phyloP scores from a whole-genome alignment of 148 eudicot genomes.

The Pharnaceum exiguum region DNA sequence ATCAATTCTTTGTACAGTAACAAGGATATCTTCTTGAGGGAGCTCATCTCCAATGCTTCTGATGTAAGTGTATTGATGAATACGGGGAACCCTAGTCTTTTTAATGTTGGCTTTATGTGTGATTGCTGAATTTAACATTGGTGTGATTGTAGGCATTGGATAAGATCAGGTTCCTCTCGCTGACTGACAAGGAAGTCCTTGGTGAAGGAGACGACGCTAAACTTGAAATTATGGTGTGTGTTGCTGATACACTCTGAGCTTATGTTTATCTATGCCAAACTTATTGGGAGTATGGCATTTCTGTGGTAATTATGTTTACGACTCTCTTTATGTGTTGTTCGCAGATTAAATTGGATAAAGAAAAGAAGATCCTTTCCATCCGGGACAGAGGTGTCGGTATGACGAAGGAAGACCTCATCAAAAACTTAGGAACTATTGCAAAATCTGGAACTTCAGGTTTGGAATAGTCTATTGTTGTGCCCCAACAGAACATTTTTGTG shows the following conservation, averaged over 20 bases:
- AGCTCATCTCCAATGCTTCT: conserved; percentile 96
- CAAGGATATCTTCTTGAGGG: conserved; percentile 95
- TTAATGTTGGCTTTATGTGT: neutral
- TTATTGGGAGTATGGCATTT: no score
- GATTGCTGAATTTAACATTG: neutral
- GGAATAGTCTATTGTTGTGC: neutral
- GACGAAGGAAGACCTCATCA: conserved; percentile 96
- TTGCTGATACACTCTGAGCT: neutral
- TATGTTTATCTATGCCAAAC: neutral
- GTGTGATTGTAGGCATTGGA: conserved; percentile 70
- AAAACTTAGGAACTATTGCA: conserved; percentile 96
- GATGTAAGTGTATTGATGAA: conserved; percentile 51
- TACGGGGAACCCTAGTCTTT: neutral
- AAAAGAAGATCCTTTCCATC: conserved; percentile 79
- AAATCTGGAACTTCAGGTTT: conserved; percentile 99
- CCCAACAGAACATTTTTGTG: neutral
- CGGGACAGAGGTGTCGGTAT: conserved; percentile 97
- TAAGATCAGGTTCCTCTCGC: conserved; percentile 88
- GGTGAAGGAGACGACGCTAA: conserved; percentile 87
- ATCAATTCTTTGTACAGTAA: conserved; percentile 97
- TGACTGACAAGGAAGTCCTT: conserved; percentile 86
- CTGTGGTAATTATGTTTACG: neutral
- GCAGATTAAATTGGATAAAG: conserved; percentile 93
- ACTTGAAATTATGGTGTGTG: conserved; percentile 81
- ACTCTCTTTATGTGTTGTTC: neutral